Base-by-base conservation (phyloP, 345 rosid genomes). In the Salix brachista region DNA sequence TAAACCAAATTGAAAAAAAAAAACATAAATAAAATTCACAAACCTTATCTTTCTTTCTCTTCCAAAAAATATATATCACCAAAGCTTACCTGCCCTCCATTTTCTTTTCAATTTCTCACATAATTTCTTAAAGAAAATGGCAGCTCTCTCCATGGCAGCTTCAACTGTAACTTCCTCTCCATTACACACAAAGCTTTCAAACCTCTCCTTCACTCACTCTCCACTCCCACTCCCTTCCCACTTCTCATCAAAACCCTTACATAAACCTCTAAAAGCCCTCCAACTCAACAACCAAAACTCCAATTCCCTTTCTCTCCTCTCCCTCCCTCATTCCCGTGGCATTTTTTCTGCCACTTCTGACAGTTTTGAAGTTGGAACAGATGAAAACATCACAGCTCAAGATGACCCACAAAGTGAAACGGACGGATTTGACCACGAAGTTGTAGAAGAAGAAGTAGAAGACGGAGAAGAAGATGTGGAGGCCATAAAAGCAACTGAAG, bases 211-310 rank as follows among this genome's bases (percentile, higher is more conserved):
- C 75, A 48, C 72, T 75, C 67, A 26, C 67, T 64, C 81, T 26
- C 67, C 72, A 34, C 65, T 67, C 28, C 68, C 58, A 58, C 48
- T 70, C 74, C 56, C 81, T 74, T 78, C 80, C 80, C 58, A 74
- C 14, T 75, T 71, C 79, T 72, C 39, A 66, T 78, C 72, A 9
- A 78, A 78, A 21, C 66, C 86, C 30, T 76, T 44, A 60, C 69
- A 67, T 71, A 78, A 74, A 70, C 83, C 69, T 54, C 81, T 82
- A 42, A 86, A 86, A 54, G 83, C 90, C 48, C 73, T 88, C 70
- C 84, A 83, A 42, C 83, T 88, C 86, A 77, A 77, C 54, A 67
- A 72, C 79, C 79, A 83, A 66, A 30, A 75, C 86, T 52, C 83
- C 83, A 0, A 62, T 85, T 75, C 65, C 69, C 72, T 54, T 64